Evolutionary conservation across 768 basidiomycete genomes (phyloP).

Genomic region (Collybiopsis confluens): DNA sequence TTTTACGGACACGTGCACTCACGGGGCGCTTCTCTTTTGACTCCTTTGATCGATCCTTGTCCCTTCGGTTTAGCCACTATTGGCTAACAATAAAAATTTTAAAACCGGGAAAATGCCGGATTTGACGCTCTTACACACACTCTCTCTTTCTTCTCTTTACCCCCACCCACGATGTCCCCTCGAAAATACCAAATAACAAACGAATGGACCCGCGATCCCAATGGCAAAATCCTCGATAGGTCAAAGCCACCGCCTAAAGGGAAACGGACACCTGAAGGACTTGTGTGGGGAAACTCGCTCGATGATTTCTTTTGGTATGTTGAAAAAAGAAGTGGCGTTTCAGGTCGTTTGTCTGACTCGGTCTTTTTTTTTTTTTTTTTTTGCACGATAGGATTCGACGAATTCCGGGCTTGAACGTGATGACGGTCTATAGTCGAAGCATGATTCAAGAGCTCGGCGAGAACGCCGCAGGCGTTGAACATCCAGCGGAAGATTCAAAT

Average conservation of each 20-base stretch:
- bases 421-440: conserved; percentile 29
- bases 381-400: conserved; percentile 12
- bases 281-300: conserved; percentile 23
- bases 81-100: too few species aligned
- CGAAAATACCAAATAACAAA: conserved; percentile 12
- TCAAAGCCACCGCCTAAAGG: conserved; percentile 17
- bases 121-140: too few species aligned
- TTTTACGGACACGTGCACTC: too few species aligned
- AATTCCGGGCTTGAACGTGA: conserved; percentile 19
- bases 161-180: conserved; percentile 6
- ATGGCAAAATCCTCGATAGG: conserved; percentile 5
- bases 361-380: too few species aligned
- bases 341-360: neutral
- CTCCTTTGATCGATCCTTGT: too few species aligned
- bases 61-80: too few species aligned
- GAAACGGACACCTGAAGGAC: conserved; percentile 17
- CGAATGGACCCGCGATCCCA: conserved; percentile 16
- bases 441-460: conserved; percentile 29
- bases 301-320: conserved; percentile 21
- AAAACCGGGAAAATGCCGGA: too few species aligned
- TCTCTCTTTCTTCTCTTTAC: too few species aligned
- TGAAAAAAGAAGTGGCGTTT: too few species aligned
- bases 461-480: conserved; percentile 5
- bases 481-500: too few species aligned
- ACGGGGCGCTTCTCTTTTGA: too few species aligned